Evolutionary conservation across 2,329 filamentous ascomycete species (phyloP), one percentile per base, ranked within the genome.

Genomic region (Neobulgaria alba): DNA sequence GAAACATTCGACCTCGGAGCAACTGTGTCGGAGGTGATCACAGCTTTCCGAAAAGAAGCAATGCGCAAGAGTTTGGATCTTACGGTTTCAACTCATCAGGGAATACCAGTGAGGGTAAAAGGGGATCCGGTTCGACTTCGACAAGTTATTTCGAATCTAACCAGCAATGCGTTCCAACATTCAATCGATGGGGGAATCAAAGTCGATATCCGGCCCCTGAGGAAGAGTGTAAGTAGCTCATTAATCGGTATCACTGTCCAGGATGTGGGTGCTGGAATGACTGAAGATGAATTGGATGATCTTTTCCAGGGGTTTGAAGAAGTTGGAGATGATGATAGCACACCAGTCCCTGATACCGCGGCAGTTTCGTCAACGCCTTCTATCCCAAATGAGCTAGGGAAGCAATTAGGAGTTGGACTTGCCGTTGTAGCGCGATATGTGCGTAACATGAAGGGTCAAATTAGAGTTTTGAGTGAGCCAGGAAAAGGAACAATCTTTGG

Each of bases 361-460:
- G 30, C 23, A 2, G 30, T 37, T 18, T 12, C 26, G 17, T 21
- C 26, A 34, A n/a, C 61, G 30, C 42, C 57, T 14, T 55, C 60
- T 2, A 56, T 63, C 5, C 66, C 66, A 38, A 63, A 66, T 8
- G 23, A 26, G 23, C 7, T 12, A 7, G 23, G 7, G 12, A 26
- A 26, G 7, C 7, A 7, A 26, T 63, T 94, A 1, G 89, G 89
- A 0, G 71, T 95, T 8, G 89, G 88, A 0, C 69, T 95, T n/a
- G 88, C 88, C 0, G 71, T 93, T 10, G 88, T 94, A n/a, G 84
- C 85, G 12, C 77, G 88, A 29, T 85, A 87, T 26, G 72, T 95
- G 21, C 76, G 80, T n/a, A 94, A 88, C 55, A 92, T 94, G 85
- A 82, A 90, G 43, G 89, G 88, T 0, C 88, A 94, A 55, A 62